A percentile compares a stretch with the other conserved stretches of the same genome.
These are phyloP conservation scores for Pseudocercospora fijiensis DNA, from an alignment of 2,329 filamentous ascomycete genomes.

Conservation along the genomic window DNA sequence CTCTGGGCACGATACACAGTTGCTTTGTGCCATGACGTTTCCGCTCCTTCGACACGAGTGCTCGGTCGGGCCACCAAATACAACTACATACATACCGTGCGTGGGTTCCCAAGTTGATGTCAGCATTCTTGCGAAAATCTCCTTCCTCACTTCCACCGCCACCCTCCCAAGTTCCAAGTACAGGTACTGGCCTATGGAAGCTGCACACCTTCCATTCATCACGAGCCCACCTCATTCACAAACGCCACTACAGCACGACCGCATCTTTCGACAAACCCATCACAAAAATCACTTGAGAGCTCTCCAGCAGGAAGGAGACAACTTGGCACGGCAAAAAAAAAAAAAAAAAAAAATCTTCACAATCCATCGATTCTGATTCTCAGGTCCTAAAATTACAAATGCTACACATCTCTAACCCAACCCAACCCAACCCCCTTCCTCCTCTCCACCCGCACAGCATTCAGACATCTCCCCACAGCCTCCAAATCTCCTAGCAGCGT, in stretches of 20 bases:
- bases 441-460: conserved; percentile 65
- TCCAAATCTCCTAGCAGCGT: conserved; percentile 82
- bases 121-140: too few species aligned
- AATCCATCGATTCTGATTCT: neutral
- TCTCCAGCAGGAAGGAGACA: too few species aligned
- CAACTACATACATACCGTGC: too few species aligned
- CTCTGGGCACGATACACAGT: neutral
- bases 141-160: too few species aligned
- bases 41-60: neutral
- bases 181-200: too few species aligned
- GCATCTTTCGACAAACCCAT: too few species aligned
- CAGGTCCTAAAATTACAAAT: neutral
- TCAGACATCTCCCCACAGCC: conserved; percentile 72
- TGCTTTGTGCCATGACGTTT: neutral
- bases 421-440: conserved; percentile 71
- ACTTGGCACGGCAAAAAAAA: too few species aligned
- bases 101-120: too few species aligned
- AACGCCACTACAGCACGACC: neutral
- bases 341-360: neutral
- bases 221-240: neutral
- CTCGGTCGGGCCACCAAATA: too few species aligned
- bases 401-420: neutral
- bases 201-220: too few species aligned
- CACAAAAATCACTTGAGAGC: neutral
- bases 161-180: too few species aligned